A percentile compares a stretch with the other conserved stretches of the same genome.
phyloP scores from a whole-genome alignment of 306 rosid genomes.

The Dryas drummondii region DNA sequence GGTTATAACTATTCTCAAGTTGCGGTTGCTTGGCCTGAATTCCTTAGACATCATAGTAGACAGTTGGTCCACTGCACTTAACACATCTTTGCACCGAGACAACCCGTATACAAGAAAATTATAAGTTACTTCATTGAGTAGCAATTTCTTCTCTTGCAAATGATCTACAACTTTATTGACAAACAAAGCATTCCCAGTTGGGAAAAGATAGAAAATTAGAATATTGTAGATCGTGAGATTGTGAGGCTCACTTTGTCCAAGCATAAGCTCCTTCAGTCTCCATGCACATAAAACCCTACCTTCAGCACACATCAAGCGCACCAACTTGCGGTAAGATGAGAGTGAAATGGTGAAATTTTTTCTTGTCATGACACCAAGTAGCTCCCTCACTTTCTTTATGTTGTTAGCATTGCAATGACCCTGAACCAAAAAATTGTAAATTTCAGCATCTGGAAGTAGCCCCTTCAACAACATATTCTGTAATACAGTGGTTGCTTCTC shows the following conservation, averaged over 20 bases:
- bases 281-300: slow-evolving; percentile 47
- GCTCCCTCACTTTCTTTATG: slow-evolving; percentile 53
- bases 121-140: slow-evolving; percentile 56
- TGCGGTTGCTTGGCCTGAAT: slow-evolving; percentile 61
- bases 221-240: slow-evolving; percentile 59
- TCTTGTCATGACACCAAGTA: slow-evolving; percentile 57
- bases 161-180: slow-evolving; percentile 49
- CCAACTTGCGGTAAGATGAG: slow-evolving; percentile 54
- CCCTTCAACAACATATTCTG: slow-evolving; percentile 49
- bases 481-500: slow-evolving; percentile 47
- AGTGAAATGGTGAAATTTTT: slow-evolving; percentile 44
- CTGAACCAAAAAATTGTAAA: slow-evolving; percentile 56
- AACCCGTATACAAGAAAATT: slow-evolving; percentile 76
- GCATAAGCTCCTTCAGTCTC: slow-evolving; percentile 56
- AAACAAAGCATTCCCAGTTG: slow-evolving; percentile 41
- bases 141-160: slow-evolving; percentile 53
- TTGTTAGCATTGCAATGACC: slow-evolving; percentile 52
- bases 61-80: slow-evolving; percentile 49
- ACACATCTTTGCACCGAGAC: slow-evolving; percentile 50
- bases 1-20: slow-evolving; percentile 56
- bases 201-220: slow-evolving; percentile 63
- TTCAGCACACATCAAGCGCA: slow-evolving; percentile 47
- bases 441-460: slow-evolving; percentile 44
- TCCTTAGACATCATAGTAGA: slow-evolving; percentile 61
- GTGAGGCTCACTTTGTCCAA: slow-evolving; percentile 44